Conservation (phyloP, 352 stramenopile species). For the Phytophthora litchii region DNA sequence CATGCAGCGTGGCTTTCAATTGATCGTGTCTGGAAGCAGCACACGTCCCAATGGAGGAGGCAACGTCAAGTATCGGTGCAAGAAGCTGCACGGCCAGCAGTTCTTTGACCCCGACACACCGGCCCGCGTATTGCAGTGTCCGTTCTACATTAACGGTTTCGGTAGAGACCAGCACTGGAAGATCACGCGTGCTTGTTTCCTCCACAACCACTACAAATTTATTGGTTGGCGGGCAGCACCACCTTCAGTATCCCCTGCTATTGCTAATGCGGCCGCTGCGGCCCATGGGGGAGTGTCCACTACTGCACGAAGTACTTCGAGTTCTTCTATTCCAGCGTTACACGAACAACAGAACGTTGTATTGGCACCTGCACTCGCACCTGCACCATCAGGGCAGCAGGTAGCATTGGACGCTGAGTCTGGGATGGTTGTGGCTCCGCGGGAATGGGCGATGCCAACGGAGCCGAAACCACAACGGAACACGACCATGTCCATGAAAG, state of each 20-base stretch:
- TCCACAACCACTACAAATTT: constrained; percentile 90
- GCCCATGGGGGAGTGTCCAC: neutral
- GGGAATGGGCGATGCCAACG: neutral
- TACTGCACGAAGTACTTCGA: neutral
- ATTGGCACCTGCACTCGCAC: neutral
- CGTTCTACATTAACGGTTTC: constrained; percentile 86
- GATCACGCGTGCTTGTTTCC: constrained; percentile 72
- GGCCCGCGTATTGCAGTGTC: constrained; percentile 57
- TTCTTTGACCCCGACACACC: constrained; percentile 70
- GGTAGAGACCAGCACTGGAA: constrained; percentile 72
- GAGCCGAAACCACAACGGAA: constrained; percentile 57
- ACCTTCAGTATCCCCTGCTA: neutral
- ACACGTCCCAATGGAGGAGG: constrained; percentile 68
- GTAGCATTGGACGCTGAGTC: neutral
- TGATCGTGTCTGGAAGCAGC: constrained; percentile 71
- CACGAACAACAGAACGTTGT: constrained; percentile 5
- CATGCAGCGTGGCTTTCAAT: constrained; percentile 75
- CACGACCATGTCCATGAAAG: constrained; percentile 82
- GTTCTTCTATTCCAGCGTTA: neutral
- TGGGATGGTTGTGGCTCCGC: neutral
- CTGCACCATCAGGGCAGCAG: neutral
- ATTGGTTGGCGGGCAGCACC: constrained; percentile 57
- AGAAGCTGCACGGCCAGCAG: constrained; percentile 81
- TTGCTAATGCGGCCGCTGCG: constrained; percentile 13
- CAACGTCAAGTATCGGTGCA: constrained; percentile 87